A percentile compares a stretch with the other conserved stretches of the same genome.
Conservation (phyloP, 148 eudicot genomes). For the Oxyria digyna region DNA sequence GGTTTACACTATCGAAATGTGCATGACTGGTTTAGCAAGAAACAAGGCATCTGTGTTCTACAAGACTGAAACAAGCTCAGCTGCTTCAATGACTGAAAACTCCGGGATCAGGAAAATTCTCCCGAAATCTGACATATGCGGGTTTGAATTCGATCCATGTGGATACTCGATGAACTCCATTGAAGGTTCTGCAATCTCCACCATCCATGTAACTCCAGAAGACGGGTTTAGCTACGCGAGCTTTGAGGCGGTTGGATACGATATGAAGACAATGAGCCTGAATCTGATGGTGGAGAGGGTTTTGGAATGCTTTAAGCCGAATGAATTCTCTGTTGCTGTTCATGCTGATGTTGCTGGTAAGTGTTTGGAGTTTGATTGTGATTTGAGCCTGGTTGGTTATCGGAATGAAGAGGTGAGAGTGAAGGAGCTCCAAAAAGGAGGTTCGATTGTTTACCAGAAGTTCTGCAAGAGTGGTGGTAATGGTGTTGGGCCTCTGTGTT, state of each 20-base stretch:
- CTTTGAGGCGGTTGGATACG: constrained; percentile 71
- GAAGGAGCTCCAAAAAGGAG: constrained; percentile 44
- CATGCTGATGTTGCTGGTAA: constrained; percentile 23
- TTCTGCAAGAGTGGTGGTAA: constrained; percentile 26
- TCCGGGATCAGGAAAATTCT: constrained; percentile 68
- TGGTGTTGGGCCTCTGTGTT: not conserved
- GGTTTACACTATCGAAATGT: constrained; percentile 56
- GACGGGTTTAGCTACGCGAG: constrained; percentile 86
- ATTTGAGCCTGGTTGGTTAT: constrained; percentile 30
- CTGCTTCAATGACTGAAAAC: constrained; percentile 42
- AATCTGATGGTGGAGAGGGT: constrained; percentile 42
- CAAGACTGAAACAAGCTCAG: constrained; percentile 38
- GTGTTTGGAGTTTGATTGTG: constrained; percentile 7
- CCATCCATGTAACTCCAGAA: constrained; percentile 79
- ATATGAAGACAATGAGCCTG: constrained; percentile 28
- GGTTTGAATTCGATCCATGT: constrained; percentile 74
- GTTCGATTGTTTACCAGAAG: constrained; percentile 62
- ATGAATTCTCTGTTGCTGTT: constrained; percentile 48
- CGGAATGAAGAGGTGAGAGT: constrained; percentile 26
- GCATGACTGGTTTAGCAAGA: constrained; percentile 64
- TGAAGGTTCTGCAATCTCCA: constrained; percentile 50
- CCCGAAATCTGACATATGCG: constrained; percentile 57
- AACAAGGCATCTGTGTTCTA: constrained; percentile 48
- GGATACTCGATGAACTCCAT: constrained; percentile 84
- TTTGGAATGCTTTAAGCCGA: constrained; percentile 55